Base-by-base conservation (phyloP, 768 basidiomycete species). In the Tephrocybe sp. region DNA sequence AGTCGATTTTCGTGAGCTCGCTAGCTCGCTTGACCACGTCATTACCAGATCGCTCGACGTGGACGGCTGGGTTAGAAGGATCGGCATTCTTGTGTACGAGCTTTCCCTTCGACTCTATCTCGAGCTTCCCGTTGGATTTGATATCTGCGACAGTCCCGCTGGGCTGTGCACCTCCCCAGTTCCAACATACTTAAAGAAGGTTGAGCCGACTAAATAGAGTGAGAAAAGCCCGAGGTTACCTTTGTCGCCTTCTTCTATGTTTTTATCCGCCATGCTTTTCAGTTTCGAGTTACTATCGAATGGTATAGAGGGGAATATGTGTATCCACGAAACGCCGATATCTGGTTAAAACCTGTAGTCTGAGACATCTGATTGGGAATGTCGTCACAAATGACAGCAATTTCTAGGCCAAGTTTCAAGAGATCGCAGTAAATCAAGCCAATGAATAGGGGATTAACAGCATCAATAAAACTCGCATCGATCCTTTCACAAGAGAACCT, bases 1-100 rank as follows among this genome's bases (percentile, higher is more conserved):
- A 52, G 15, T 37, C 36, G 19, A 58, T 47, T 38, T 58, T 66
- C 11, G 49, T 59, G 34, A 63, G 48, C 50, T 66, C 66, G 43
- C 64, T 64, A 21, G 60, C 61, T 12, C 62, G 49, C 42, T 66
- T 66, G 1, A 64, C 64, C 21, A 64, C 66, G 33, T 66, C 65
- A 47, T 63, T 63, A 1, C 61, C 61, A 5, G 57, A 47, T 33
- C 58, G 53, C 45, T 50, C 55, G 22, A 63, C 59, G 36, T 62
- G 62, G 2, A 65, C 65, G n/a, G 64, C 60, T 15, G 63, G 65
- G 30, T 64, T 64, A 2, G 47, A 49, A 16, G 58, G 53, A 42
- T 61, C 61, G 2, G 60, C 59, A 49, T 64, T 64, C 55, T 58
- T 64, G 55, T 65, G 61, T 5, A 67, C 50, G 3, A 43, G 54